A percentile compares a stretch with the other conserved stretches of the same genome.
These are phyloP conservation scores for Trichosphaerium sp. DNA, from an alignment of 78 protist genomes.

Conservation along the genomic window DNA sequence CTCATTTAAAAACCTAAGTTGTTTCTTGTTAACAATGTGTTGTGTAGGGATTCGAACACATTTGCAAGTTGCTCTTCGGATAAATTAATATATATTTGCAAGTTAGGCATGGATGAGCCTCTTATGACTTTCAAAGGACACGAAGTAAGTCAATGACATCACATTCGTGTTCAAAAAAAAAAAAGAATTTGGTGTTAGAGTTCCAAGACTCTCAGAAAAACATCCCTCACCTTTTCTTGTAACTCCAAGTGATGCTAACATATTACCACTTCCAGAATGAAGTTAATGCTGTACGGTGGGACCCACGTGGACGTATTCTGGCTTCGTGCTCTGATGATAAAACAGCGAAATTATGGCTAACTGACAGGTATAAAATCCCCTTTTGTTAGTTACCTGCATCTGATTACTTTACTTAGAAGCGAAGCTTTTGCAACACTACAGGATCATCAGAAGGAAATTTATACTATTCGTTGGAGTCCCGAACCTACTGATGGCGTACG, in stretches of 20 bases:
- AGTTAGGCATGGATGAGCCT: conserved; percentile 59
- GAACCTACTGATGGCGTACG: background rate
- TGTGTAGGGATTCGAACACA: conserved; percentile 15
- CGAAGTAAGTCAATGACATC: background rate
- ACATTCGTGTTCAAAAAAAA: background rate
- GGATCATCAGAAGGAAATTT: conserved; percentile 69
- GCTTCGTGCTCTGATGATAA: conserved; percentile 91
- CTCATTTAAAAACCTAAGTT: background rate
- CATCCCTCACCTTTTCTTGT: too few relatives aligned
- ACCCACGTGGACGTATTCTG: conserved; percentile 69
- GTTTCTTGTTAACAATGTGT: background rate
- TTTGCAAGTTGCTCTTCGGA: conserved; percentile 71
- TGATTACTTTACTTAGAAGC: too few relatives aligned
- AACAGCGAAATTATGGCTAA: conserved; percentile 68
- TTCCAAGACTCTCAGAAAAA: too few relatives aligned
- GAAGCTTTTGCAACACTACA: conserved; percentile 10
- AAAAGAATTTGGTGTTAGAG: too few relatives aligned
- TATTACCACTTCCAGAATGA: too few relatives aligned
- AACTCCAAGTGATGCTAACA: too few relatives aligned
- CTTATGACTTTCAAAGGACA: conserved; percentile 59
- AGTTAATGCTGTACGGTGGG: conserved; percentile 84
- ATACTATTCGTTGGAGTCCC: conserved; percentile 65
- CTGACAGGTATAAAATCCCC: background rate
- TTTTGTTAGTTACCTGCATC: background rate
- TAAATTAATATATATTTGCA: conserved; percentile 50